Percentiles rank a stretch among this genome's conserved stretches.
phyloP scores from a whole-genome alignment of 2,329 filamentous ascomycete species.

The Alternaria burnsii region DNA sequence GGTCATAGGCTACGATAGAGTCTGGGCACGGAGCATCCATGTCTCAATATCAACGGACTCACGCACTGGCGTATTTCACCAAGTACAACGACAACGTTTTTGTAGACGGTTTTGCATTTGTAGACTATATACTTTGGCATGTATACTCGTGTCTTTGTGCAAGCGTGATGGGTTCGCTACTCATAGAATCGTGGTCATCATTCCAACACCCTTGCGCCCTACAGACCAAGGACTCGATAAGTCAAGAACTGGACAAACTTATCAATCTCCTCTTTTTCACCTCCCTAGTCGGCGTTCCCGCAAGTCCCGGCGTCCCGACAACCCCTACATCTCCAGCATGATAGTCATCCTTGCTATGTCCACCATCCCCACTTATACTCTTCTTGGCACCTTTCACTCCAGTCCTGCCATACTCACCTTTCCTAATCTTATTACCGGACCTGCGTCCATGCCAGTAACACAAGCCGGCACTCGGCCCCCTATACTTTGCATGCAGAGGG shows the following conservation, averaged over 20 bases:
- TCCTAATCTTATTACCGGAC: slow-evolving; percentile 38
- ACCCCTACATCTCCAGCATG: not conserved
- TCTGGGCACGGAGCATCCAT: not conserved
- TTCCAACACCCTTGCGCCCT: not conserved
- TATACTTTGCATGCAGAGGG: slow-evolving; percentile 53
- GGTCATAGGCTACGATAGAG: not conserved
- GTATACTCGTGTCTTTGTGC: not conserved
- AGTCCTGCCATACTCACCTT: slow-evolving; percentile 15
- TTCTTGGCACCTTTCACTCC: slow-evolving; percentile 5
- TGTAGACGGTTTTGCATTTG: not conserved
- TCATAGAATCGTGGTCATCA: not conserved
- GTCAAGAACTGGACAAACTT: slow-evolving; percentile 26
- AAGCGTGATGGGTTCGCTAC: not conserved
- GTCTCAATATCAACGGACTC: not conserved
- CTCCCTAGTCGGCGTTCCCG: slow-evolving; percentile 4
- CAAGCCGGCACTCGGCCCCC: slow-evolving; percentile 48
- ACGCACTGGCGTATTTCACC: not conserved
- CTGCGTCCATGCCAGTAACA: slow-evolving; percentile 54
- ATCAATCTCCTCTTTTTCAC: slow-evolving; percentile 28
- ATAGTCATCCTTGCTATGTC: slow-evolving; percentile 1
- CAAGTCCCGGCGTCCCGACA: not conserved
- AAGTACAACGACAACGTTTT: not conserved
- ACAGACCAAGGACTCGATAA: too few species aligned
- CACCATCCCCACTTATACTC: slow-evolving; percentile 2
- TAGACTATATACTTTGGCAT: not conserved